These are phyloP conservation scores for Xylaria sp. DNA, from an alignment of 2,329 filamentous ascomycete genomes.

Conservation along the genomic window DNA sequence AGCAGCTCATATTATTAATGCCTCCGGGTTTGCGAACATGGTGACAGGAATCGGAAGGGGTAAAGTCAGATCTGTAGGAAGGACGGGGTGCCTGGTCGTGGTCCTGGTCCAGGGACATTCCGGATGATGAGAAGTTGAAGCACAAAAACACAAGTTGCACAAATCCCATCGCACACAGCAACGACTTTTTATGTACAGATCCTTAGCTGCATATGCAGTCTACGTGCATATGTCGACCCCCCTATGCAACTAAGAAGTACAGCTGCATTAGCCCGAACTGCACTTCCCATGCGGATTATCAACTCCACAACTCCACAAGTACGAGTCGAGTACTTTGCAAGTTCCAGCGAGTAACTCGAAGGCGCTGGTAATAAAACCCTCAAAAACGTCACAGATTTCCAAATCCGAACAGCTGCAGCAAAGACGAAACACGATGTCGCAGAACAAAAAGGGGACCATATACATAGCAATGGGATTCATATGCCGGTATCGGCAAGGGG, in stretches of 20 bases:
- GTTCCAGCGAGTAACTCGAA: too few species aligned
- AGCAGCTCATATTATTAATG: too few species aligned
- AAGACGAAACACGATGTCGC: neutral
- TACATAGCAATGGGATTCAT: neutral
- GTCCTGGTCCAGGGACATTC: too few species aligned
- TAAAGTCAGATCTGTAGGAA: too few species aligned
- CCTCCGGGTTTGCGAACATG: too few species aligned
- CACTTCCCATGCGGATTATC: neutral
- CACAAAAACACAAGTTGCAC: too few species aligned
- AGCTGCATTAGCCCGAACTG: neutral
- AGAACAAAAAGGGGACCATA: neutral
- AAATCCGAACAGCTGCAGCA: conserved; percentile 8
- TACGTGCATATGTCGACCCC: neutral
- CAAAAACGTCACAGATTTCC: conserved; percentile 3
- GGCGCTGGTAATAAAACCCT: neutral
- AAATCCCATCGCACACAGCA: too few species aligned
- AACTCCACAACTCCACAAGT: neutral
- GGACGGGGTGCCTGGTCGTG: too few species aligned
- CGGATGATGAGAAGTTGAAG: too few species aligned
- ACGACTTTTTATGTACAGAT: too few species aligned
- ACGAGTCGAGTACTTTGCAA: too few species aligned
- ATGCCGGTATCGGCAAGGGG: neutral
- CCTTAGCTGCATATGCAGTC: neutral
- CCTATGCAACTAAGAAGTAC: neutral
- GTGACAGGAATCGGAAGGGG: too few species aligned